Evolutionary conservation across 345 rosid genomes (phyloP).

Genomic region (Camelina neglecta): DNA sequence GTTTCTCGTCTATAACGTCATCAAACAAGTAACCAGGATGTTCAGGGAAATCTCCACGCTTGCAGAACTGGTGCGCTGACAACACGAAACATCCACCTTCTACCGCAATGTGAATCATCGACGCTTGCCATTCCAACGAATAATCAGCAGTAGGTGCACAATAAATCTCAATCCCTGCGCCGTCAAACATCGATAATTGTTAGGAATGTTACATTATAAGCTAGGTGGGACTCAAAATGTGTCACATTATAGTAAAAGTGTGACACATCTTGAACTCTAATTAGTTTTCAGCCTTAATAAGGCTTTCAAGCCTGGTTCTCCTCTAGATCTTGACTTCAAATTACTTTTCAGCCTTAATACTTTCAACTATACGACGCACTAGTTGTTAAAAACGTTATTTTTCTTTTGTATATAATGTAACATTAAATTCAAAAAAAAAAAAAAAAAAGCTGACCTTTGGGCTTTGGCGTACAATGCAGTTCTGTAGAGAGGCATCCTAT

Average conservation of each 20-base stretch:
- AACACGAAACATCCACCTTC: conserved; percentile 95
- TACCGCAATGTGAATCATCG: conserved; percentile 80
- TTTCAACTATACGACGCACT: too few relatives aligned
- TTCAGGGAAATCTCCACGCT: conserved; percentile 75
- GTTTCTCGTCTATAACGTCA: conserved; percentile 54
- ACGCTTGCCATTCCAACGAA: conserved; percentile 71
- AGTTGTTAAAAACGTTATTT: too few relatives aligned
- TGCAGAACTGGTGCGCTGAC: conserved; percentile 79
- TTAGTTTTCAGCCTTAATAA: too few relatives aligned
- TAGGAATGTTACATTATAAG: neutral
- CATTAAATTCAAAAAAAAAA: too few relatives aligned
- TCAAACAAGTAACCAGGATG: conserved; percentile 70
- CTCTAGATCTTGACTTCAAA: too few relatives aligned
- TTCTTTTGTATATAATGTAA: too few relatives aligned
- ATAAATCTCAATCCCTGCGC: conserved; percentile 72
- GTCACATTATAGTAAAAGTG: neutral
- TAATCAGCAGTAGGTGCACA: conserved; percentile 95
- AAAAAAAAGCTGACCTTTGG: conserved; percentile 54
- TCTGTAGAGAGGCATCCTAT: conserved; percentile 87
- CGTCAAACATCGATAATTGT: neutral
- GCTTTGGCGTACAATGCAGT: conserved; percentile 90
- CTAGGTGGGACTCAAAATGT: neutral
- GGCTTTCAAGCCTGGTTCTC: too few relatives aligned
- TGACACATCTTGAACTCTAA: too few relatives aligned
- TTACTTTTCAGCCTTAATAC: too few relatives aligned